phyloP scores from a whole-genome alignment of 1,284 basidiomycete genomes.

The Malassezia slooffiae region DNA sequence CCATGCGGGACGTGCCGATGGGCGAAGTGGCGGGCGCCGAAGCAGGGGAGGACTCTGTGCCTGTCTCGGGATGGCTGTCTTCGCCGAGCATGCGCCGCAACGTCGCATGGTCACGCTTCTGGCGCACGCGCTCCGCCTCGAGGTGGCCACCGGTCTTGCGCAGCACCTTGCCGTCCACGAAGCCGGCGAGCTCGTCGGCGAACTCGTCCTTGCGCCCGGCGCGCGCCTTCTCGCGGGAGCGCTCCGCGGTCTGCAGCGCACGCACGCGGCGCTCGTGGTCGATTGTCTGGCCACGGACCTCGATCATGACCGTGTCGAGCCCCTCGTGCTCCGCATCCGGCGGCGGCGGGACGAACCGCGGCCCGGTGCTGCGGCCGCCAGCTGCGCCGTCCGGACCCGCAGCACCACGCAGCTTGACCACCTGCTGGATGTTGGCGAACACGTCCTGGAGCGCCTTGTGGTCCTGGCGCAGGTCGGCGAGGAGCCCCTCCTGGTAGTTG shows the following conservation, averaged over 20 bases:
- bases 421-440: slow-evolving; percentile 43
- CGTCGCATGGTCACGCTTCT: slow-evolving; percentile 39
- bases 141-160: slow-evolving; percentile 40
- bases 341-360: slow-evolving; percentile 33
- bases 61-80: too few relatives aligned
- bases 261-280: slow-evolving; percentile 44
- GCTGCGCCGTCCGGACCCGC: slow-evolving; percentile 13
- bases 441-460: slow-evolving; percentile 36
- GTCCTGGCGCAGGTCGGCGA: slow-evolving; percentile 40
- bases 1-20: too few relatives aligned
- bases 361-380: not conserved
- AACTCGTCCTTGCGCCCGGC: slow-evolving; percentile 36
- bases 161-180: slow-evolving; percentile 40
- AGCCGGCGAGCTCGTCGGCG: slow-evolving; percentile 38
- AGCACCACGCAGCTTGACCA: slow-evolving; percentile 32
- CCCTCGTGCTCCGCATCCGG: slow-evolving; percentile 43
- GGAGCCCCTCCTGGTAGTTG: slow-evolving; percentile 47
- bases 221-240: slow-evolving; percentile 30
- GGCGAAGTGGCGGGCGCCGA: too few relatives aligned
- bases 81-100: slow-evolving; percentile 40
- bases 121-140: slow-evolving; percentile 38
- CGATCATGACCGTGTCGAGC: slow-evolving; percentile 43
- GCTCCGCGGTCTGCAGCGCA: slow-evolving; percentile 39
- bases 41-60: too few relatives aligned
- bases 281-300: slow-evolving; percentile 39